Evolutionary conservation across 495 filamentous ascomycete species (phyloP).

Genomic region (Penicillium pancosmium): DNA sequence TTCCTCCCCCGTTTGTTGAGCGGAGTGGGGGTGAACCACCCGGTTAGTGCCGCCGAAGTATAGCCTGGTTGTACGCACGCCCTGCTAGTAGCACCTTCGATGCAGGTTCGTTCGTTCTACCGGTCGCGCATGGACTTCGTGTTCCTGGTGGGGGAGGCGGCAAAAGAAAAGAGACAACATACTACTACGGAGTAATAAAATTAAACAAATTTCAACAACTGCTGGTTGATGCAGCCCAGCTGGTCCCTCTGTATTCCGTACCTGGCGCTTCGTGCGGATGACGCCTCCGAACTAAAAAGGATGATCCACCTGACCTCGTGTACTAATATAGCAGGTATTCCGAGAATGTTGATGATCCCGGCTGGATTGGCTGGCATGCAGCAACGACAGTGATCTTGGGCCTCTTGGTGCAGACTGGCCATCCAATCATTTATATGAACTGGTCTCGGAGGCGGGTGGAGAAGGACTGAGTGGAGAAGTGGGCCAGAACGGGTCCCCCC

Average conservation of each 20-base stretch:
- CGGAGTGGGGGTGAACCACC: conserved; percentile 19
- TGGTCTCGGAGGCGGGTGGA: conserved; percentile 3
- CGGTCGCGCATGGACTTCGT: conserved; percentile 4
- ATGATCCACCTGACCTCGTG: conserved; percentile 23
- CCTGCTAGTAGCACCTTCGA: too few species aligned
- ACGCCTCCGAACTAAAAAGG: conserved; percentile 6
- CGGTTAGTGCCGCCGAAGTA: conserved; percentile 23
- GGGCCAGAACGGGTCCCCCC: conserved; percentile 11
- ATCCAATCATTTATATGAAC: conserved; percentile 2
- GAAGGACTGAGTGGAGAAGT: neutral
- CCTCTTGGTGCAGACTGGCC: conserved; percentile 1
- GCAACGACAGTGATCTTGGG: conserved; percentile 17
- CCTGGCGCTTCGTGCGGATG: conserved; percentile 17
- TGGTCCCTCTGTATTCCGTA: conserved; percentile 3
- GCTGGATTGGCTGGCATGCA: conserved; percentile 16
- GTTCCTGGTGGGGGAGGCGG: neutral
- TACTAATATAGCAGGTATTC: conserved; percentile 19
- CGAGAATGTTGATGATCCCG: conserved; percentile 14
- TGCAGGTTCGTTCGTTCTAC: conserved; percentile 5
- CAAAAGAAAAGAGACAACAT: neutral
- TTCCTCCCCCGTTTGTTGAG: neutral
- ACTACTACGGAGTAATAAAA: too few species aligned
- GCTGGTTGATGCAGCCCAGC: neutral
- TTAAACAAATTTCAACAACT: neutral
- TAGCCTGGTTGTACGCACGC: neutral